Evolutionary conservation across 495 filamentous ascomycete genomes (phyloP).

Genomic region (Aspergillus biplanus): DNA sequence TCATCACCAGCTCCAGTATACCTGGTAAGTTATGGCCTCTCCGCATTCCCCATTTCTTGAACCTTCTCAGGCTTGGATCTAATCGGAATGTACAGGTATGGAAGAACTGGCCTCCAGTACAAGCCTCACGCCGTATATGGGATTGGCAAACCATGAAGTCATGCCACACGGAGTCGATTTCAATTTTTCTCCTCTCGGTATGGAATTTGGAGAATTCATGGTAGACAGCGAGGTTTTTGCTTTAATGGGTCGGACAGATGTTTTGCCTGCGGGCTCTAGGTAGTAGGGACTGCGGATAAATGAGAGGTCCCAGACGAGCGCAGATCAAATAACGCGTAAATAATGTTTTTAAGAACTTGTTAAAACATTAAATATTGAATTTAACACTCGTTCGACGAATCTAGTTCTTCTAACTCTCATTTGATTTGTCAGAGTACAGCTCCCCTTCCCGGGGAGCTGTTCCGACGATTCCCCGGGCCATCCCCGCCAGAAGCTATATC

Average conservation of each 20-base stretch:
- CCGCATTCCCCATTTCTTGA: neutral
- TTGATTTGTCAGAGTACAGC: neutral
- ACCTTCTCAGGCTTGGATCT: neutral
- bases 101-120: neutral
- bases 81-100: neutral
- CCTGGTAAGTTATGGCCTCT: conserved; percentile 24
- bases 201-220: conserved; percentile 51
- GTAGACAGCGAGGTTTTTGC: conserved; percentile 43
- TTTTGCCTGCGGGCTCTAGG: neutral
- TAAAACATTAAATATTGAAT: too few species aligned
- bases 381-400: too few species aligned
- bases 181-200: conserved; percentile 35
- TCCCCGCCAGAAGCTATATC: neutral
- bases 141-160: neutral
- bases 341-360: too few species aligned
- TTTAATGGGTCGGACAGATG: conserved; percentile 20
- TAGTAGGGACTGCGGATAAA: neutral
- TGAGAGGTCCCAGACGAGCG: too few species aligned
- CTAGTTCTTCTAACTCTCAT: neutral
- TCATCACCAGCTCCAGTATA: conserved; percentile 31
- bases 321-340: too few species aligned
- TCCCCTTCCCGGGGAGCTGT: neutral
- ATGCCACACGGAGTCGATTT: conserved; percentile 8
- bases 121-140: neutral
- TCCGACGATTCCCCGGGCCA: neutral